These are phyloP conservation scores for Pneumocystis canis DNA, from an alignment of 1,139 yeast genomes.

Conservation along the genomic window DNA sequence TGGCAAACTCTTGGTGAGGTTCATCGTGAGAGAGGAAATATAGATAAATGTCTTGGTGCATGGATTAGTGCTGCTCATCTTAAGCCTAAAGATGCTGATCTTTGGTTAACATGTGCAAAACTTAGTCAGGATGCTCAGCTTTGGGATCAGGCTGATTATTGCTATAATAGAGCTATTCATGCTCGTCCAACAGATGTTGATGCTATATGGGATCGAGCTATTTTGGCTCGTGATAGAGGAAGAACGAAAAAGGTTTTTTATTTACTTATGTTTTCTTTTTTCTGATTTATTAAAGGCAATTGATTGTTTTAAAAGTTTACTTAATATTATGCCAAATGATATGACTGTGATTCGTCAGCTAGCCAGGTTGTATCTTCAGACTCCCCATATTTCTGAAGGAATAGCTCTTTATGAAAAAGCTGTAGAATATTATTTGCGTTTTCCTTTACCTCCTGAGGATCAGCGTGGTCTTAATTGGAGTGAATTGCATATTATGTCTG, in stretches of 20 bases:
- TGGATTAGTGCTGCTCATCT: conserved; percentile 78
- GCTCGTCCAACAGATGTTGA: conserved; percentile 42
- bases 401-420: conserved; percentile 55
- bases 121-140: conserved; percentile 59
- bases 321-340: conserved; percentile 46
- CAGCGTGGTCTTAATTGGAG: conserved; percentile 56
- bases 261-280: background rate
- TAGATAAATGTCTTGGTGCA: conserved; percentile 60
- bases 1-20: conserved; percentile 78
- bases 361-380: conserved; percentile 63
- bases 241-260: conserved; percentile 16
- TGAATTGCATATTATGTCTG: conserved; percentile 68
- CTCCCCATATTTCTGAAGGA: conserved; percentile 67
- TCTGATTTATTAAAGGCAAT: conserved; percentile 34
- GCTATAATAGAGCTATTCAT: conserved; percentile 60
- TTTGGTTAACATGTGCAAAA: conserved; percentile 77
- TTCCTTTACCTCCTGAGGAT: conserved; percentile 21
- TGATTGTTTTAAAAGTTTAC: conserved; percentile 34
- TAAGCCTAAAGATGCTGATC: conserved; percentile 59
- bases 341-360: conserved; percentile 50
- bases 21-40: conserved; percentile 50
- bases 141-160: conserved; percentile 65
- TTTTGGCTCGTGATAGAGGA: conserved; percentile 19
- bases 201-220: conserved; percentile 28
- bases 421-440: conserved; percentile 37